Evolutionary conservation across 495 filamentous ascomycete species (phyloP).

Genomic region (Immersiella caudata): DNA sequence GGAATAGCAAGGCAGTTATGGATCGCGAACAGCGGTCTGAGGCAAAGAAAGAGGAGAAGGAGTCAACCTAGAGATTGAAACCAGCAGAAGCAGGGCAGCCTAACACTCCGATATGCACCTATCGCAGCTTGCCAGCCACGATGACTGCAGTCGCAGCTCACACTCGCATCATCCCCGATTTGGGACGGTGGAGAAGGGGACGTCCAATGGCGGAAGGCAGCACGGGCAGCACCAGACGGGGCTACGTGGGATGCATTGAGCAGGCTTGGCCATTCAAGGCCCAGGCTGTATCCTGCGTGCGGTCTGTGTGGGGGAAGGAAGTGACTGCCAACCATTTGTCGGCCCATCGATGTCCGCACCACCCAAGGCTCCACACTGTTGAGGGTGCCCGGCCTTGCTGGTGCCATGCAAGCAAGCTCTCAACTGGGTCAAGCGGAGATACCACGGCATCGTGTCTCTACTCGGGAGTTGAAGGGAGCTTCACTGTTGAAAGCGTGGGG

Average conservation of each 20-base stretch:
- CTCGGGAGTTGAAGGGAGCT: neutral
- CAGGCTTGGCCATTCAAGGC: constrained; percentile 19
- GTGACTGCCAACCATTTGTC: constrained; percentile 2
- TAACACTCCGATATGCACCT: constrained; percentile 7
- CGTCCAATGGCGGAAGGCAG: constrained; percentile 9
- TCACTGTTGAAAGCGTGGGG: no score
- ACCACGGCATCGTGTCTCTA: neutral
- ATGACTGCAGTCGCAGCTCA: constrained; percentile 31
- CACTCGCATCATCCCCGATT: constrained; percentile 29
- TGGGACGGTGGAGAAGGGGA: constrained; percentile 15
- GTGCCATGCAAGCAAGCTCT: constrained; percentile 23
- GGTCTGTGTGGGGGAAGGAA: neutral
- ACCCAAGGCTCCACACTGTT: neutral
- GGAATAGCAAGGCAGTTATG: neutral
- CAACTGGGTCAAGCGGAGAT: neutral
- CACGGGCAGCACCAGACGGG: constrained; percentile 6
- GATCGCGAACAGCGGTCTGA: neutral
- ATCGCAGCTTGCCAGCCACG: constrained; percentile 2
- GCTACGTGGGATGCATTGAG: constrained; percentile 27
- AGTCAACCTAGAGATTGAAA: constrained; percentile 2
- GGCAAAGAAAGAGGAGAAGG: neutral
- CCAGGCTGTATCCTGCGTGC: neutral
- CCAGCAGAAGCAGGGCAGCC: constrained; percentile 3
- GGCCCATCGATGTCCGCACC: neutral
- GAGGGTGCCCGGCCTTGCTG: constrained; percentile 1